Base-by-base conservation (phyloP, 768 basidiomycete species). In the Jaapia argillacea region DNA sequence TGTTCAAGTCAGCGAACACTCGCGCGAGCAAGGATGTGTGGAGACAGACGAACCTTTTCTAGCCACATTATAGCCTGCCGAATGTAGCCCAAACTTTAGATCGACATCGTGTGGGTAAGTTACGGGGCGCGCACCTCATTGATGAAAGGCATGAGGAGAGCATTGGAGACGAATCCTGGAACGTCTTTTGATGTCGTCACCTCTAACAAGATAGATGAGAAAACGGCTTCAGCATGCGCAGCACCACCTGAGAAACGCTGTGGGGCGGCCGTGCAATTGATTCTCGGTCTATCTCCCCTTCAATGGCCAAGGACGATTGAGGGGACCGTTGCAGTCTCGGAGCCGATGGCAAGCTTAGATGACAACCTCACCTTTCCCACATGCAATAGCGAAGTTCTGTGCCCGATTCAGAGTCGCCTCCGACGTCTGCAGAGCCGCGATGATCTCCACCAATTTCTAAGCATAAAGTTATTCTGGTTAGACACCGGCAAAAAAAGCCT, bases 131-230 rank as follows among this genome's bases (percentile, higher is more conserved):
- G 44, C 53, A 81, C 81, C 72, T 98, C 94, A 52, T 97, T 98
- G 52, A 98, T 83, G 64, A 92, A 97, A 1, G 94, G 94, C 89
- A 97, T 97, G 36, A 98, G 66, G 24, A 93, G 72, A 1, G 90
- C 91, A 54, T 96, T 93, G 1, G 90, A 87, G n/a, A 93, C 88
- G 60, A 91, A 92, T 3, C 90, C 92, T 3, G 93, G 93, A 1
- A 93, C 88, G 54, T 98, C 93, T 53, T 86, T 78, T 0, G 90
- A 92, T 3, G 75, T 77, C 1, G 91, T 85, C 1, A 97, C 91
- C 71, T 91, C 89, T 92, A 55, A n/a, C 14, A 27, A 24, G 35
- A 41, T 7, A 42, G 42, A 10, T n/a, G n/a, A n/a, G n/a, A 26
- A 24, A 40, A 25, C 25, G 16, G 46, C 39, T 43, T 45, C 38